Evolutionary conservation across 768 basidiomycete species (phyloP).

Genomic region (Lactarius deliciosus): DNA sequence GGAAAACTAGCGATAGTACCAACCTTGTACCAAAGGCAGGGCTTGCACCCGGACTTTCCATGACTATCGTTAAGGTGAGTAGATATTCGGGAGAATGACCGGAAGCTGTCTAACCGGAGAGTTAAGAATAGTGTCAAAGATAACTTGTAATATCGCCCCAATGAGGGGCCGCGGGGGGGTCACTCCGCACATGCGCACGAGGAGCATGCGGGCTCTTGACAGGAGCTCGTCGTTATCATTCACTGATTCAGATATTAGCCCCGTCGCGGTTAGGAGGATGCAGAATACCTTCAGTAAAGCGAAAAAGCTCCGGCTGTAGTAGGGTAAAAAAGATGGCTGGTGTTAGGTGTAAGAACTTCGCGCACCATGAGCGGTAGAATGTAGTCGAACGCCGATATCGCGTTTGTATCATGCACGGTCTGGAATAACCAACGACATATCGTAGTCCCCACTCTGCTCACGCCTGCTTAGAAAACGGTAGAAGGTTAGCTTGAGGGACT

Average conservation of each 20-base stretch:
- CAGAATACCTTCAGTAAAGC: conserved; percentile 63
- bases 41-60: conserved; percentile 88
- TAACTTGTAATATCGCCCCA: conserved; percentile 62
- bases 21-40: conserved; percentile 78
- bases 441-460: conserved; percentile 55
- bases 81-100: conserved; percentile 16
- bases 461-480: conserved; percentile 7
- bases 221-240: conserved; percentile 74
- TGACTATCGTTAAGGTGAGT: conserved; percentile 48
- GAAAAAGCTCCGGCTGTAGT: conserved; percentile 68
- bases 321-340: conserved; percentile 15
- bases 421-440: conserved; percentile 79
- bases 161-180: conserved; percentile 71
- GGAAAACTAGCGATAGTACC: conserved; percentile 16
- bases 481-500: conserved; percentile 25
- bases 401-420: conserved; percentile 73
- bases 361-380: conserved; percentile 77
- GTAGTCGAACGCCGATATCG: conserved; percentile 75
- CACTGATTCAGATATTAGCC: conserved; percentile 41
- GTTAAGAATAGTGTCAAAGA: conserved; percentile 73
- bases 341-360: conserved; percentile 20
- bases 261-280: not conserved
- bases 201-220: conserved; percentile 60
- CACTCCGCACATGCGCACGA: conserved; percentile 85
- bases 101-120: conserved; percentile 57